phyloP scores from a whole-genome alignment of 768 basidiomycete species.

The Rhodotorula toruloides region DNA sequence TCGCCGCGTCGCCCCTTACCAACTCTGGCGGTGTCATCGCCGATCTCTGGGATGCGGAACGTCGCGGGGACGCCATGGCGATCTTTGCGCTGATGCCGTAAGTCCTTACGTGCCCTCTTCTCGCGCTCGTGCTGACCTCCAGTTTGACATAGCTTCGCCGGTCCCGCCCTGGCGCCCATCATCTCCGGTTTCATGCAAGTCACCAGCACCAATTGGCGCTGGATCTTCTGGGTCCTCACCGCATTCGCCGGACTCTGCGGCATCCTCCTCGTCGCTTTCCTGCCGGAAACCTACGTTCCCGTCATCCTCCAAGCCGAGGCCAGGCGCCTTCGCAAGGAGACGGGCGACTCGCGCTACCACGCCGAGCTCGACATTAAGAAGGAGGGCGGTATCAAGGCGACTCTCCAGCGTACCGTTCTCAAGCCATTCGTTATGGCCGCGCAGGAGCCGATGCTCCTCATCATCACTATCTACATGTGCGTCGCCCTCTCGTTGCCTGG shows the following conservation, averaged over 20 bases:
- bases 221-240: conserved; percentile 38
- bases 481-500: neutral
- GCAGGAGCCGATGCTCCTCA: conserved; percentile 43
- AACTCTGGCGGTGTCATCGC: conserved; percentile 37
- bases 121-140: neutral
- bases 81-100: conserved; percentile 37
- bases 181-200: conserved; percentile 37
- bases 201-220: conserved; percentile 15
- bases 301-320: conserved; percentile 38
- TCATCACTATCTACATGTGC: conserved; percentile 33
- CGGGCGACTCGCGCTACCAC: conserved; percentile 42
- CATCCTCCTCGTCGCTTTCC: conserved; percentile 29
- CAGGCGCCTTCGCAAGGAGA: conserved; percentile 40
- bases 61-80: conserved; percentile 39
- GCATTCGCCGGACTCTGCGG: conserved; percentile 37
- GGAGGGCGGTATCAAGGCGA: neutral
- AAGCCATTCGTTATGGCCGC: conserved; percentile 43
- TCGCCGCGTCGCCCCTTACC: conserved; percentile 38
- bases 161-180: conserved; percentile 40
- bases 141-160: conserved; percentile 19
- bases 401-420: conserved; percentile 32
- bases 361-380: conserved; percentile 25
- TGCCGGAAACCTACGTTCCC: conserved; percentile 40
- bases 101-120: neutral
- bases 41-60: conserved; percentile 40